Conservation (phyloP, 2,329 filamentous ascomycete species). For the Ceratocystis harringtonii region DNA sequence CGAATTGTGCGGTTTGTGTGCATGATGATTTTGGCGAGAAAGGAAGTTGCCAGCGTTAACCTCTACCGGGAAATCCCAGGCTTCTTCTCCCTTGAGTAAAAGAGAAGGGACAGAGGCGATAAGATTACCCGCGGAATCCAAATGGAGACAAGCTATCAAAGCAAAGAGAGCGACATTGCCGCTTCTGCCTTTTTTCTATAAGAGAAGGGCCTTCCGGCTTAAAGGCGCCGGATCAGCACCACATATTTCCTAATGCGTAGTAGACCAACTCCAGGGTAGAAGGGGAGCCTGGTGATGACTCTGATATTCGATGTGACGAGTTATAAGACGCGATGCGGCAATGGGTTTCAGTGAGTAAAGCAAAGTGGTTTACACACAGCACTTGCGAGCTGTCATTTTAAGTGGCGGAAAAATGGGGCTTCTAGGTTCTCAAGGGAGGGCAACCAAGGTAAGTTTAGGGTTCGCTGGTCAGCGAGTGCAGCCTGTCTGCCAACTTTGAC, state of each 20-base stretch:
- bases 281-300: not conserved
- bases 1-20: not conserved
- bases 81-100: not conserved
- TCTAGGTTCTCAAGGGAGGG: not conserved
- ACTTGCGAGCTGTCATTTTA: not conserved
- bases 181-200: not conserved
- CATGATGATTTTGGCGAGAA: not conserved
- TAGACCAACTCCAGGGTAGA: not conserved
- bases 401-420: not conserved
- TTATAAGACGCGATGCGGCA: not conserved
- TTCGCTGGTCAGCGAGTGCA: too few relatives aligned
- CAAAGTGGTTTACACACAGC: not conserved
- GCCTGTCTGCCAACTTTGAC: not conserved
- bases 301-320: not conserved
- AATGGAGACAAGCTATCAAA: not conserved
- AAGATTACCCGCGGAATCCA: not conserved
- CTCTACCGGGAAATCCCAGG: not conserved
- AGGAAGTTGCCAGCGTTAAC: not conserved
- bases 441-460: not conserved
- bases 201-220: not conserved
- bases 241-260: not conserved
- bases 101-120: not conserved
- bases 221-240: not conserved
- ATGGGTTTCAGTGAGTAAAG: not conserved
- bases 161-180: not conserved